A percentile compares a stretch with the other conserved stretches of the same genome.
Evolutionary conservation across 225 moss, liverwort and hornwort species (phyloP).

Genomic region (Climacium dendroides): DNA sequence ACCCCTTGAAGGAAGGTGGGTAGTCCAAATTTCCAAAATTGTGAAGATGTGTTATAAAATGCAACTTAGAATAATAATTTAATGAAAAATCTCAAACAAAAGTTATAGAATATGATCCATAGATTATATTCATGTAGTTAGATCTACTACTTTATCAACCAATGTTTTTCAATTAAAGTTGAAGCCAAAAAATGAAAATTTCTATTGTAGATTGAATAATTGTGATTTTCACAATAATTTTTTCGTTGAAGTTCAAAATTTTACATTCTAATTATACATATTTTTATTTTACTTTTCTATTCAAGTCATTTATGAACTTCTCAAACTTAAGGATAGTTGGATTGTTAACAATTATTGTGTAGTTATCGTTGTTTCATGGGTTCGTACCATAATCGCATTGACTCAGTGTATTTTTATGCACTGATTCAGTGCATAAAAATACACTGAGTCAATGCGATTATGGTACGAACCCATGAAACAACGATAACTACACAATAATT

Average conservation of each 20-base stretch:
- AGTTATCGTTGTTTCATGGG: too few relatives aligned
- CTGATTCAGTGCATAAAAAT: too few relatives aligned
- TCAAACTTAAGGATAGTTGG: too few relatives aligned
- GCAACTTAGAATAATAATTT: not conserved
- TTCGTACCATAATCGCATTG: too few relatives aligned
- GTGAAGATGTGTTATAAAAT: not conserved
- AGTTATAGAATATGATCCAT: not conserved
- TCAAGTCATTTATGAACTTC: too few relatives aligned
- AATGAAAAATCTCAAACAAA: not conserved
- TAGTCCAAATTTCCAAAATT: not conserved
- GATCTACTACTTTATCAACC: not conserved
- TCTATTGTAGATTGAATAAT: not conserved
- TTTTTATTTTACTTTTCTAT: not conserved
- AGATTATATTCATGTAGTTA: rapidly evolving
- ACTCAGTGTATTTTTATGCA: too few relatives aligned
- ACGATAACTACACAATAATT: too few relatives aligned
- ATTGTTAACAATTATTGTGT: too few relatives aligned
- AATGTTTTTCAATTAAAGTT: not conserved
- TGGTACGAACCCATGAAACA: too few relatives aligned
- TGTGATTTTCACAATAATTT: not conserved
- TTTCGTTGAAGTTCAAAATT: not conserved
- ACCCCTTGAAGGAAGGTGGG: rapidly evolving
- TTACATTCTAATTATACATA: not conserved
- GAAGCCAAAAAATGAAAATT: not conserved
- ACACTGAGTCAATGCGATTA: too few relatives aligned